Percentiles rank a stretch among this genome's conserved stretches.
These are phyloP conservation scores for Podaxis sp. DNA, from an alignment of 768 basidiomycete genomes.

Conservation along the genomic window DNA sequence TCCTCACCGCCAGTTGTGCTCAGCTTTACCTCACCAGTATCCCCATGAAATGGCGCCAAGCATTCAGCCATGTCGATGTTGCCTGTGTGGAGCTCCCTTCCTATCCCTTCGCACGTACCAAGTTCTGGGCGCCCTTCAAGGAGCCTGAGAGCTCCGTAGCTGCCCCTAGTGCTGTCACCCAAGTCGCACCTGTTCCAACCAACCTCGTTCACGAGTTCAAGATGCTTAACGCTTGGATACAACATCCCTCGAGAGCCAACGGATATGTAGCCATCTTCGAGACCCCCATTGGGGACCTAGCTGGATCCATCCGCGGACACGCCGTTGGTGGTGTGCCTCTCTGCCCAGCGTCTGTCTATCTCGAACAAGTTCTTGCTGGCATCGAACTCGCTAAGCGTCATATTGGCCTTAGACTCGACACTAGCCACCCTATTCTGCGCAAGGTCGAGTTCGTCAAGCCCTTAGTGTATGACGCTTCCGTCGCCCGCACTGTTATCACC, in stretches of 20 bases:
- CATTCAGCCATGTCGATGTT: slow-evolving; percentile 47
- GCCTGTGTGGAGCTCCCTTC: slow-evolving; percentile 53
- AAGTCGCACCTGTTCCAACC: slow-evolving; percentile 14
- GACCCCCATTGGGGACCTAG: slow-evolving; percentile 48
- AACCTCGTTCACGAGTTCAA: slow-evolving; percentile 17
- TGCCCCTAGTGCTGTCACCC: not conserved
- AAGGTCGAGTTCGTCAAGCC: slow-evolving; percentile 54
- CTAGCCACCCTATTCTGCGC: slow-evolving; percentile 20
- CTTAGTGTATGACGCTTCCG: slow-evolving; percentile 37
- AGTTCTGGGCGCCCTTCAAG: slow-evolving; percentile 57
- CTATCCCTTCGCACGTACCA: slow-evolving; percentile 60
- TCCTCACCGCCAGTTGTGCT: slow-evolving; percentile 45
- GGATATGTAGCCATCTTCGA: slow-evolving; percentile 48
- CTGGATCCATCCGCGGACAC: slow-evolving; percentile 55
- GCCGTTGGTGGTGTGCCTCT: slow-evolving; percentile 52
- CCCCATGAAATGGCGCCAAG: slow-evolving; percentile 52
- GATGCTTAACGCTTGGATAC: slow-evolving; percentile 10
- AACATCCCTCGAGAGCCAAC: slow-evolving; percentile 37
- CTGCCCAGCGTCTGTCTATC: slow-evolving; percentile 68
- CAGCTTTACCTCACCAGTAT: slow-evolving; percentile 45
- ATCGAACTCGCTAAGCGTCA: slow-evolving; percentile 22
- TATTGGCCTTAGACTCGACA: slow-evolving; percentile 3
- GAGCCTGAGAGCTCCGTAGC: slow-evolving; percentile 23
- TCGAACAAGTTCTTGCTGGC: slow-evolving; percentile 42
- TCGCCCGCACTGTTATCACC: slow-evolving; percentile 8